Evolutionary conservation across 192 early-diverging fungal species (phyloP), one percentile per base, ranked within the genome.

Genomic region (Thoreauomyces humboldtii): DNA sequence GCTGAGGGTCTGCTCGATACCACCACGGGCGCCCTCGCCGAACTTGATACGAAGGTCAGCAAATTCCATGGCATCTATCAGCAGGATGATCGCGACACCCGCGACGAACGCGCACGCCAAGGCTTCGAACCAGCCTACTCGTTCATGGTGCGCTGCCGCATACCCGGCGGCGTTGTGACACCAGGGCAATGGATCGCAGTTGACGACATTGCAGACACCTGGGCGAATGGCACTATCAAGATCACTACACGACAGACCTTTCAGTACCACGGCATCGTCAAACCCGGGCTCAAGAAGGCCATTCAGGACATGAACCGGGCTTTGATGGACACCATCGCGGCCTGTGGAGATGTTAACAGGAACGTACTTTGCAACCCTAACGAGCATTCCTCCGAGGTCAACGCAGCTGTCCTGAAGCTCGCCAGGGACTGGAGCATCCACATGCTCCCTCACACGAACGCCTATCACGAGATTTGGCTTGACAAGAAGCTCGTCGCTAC

Each of bases 401-500:
- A 98, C 77, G 78, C 75, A 28, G 83, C 92, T 54, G 83, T 95
- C 9, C 79, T 85, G 37, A 77, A 86, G 32, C 91, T 98, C 60
- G 77, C 88, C 7, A 72, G 70, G 15, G 73, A 87, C 37, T 73
- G 95, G 69, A 90, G 86, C 46, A 67, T 74, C 27, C 92, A 95
- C 64, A 74, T 98, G 61, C 76, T 90, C 67, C 95, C 95, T 25
- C 75, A 84, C 60, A 94, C 95, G 0, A 83, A 81, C 9, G 93
- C 92, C 29, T 98, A 98, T 82, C 93, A 94, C 77, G 95, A 98
- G 80, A 98, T 98, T 74, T 98, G 93, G 92, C 77, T 98, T 28
- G 92, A 90, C 71, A 89, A 95, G 77, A 89, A 92, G 73, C 68
- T 92, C 24, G 91, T 95, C 33, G 86, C 89, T 36, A 51, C 62